A percentile compares a stretch with the other conserved stretches of the same genome.
These are phyloP conservation scores for Talaromyces sp. DNA, from an alignment of 2,329 filamentous ascomycete genomes.

Conservation along the genomic window DNA sequence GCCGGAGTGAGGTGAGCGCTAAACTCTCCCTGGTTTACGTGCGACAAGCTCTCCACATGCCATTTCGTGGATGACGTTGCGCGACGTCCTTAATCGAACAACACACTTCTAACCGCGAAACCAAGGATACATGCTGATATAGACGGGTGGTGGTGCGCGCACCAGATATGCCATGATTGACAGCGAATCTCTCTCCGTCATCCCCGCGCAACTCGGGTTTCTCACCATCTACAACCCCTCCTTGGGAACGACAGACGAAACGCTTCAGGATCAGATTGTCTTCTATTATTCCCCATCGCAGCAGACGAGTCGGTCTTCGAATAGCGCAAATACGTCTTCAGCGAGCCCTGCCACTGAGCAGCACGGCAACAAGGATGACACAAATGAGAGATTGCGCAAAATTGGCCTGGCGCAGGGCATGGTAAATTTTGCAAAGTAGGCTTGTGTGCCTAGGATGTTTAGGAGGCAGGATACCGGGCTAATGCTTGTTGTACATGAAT, in stretches of 20 bases:
- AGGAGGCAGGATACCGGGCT: conserved; percentile 19
- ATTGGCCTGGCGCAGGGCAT: conserved; percentile 96
- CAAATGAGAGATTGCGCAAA: conserved; percentile 83
- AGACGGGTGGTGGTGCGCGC: background rate
- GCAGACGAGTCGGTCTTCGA: conserved; percentile 29
- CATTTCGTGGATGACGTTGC: background rate
- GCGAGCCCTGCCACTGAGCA: conserved; percentile 22
- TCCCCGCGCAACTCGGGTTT: conserved; percentile 83
- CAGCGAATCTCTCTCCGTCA: conserved; percentile 42
- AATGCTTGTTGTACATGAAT: conserved; percentile 16
- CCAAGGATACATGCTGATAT: background rate
- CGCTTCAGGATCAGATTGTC: conserved; percentile 76
- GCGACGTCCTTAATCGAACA: background rate
- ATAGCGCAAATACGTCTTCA: conserved; percentile 9
- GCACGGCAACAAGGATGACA: conserved; percentile 54
- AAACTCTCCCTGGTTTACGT: background rate
- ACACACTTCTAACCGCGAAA: background rate
- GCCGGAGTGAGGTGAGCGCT: background rate
- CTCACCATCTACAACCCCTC: conserved; percentile 93
- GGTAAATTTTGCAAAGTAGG: conserved; percentile 80
- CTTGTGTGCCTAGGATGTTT: conserved; percentile 28
- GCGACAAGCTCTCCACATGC: conserved; percentile 13
- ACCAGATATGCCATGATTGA: conserved; percentile 38
- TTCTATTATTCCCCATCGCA: conserved; percentile 70
- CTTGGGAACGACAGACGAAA: conserved; percentile 68